A percentile compares a stretch with the other conserved stretches of the same genome.
Conservation (phyloP, 371 early-diverging fungal species). For the Mortierella sp. region DNA sequence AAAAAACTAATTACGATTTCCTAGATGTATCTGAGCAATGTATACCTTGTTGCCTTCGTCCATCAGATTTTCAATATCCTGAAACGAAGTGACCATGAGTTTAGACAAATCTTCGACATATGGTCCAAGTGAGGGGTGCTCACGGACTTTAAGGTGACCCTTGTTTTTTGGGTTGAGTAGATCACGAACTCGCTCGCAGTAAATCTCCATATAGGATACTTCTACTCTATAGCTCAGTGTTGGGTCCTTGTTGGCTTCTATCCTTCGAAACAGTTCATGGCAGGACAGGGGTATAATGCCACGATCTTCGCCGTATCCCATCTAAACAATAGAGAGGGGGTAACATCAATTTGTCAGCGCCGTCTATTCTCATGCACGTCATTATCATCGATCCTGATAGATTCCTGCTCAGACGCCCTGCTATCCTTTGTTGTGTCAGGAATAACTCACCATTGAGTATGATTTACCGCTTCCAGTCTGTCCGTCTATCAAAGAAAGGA, state of each 20-base stretch:
- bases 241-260: constrained; percentile 60
- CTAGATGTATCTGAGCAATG: background rate
- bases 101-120: constrained; percentile 93
- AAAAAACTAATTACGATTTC: background rate
- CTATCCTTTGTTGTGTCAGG: background rate
- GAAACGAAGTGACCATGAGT: constrained; percentile 82
- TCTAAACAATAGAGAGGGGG: constrained; percentile 38
- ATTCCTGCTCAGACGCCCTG: background rate
- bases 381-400: constrained; percentile 2
- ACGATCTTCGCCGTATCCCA: constrained; percentile 80
- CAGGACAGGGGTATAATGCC: constrained; percentile 91
- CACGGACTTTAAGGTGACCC: constrained; percentile 86
- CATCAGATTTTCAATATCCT: constrained; percentile 84
- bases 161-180: constrained; percentile 85
- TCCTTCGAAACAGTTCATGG: constrained; percentile 81
- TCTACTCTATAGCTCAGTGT: constrained; percentile 78
- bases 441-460: constrained; percentile 80
- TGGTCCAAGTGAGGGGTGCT: constrained; percentile 92
- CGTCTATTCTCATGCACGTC: background rate
- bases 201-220: constrained; percentile 89
- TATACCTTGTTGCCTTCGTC: constrained; percentile 88
- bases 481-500: constrained; percentile 68
- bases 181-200: constrained; percentile 93
- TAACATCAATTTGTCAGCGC: background rate
- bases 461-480: constrained; percentile 92